Base-by-base conservation (phyloP, 1,284 basidiomycete species). In the Porphyrellus sp. region DNA sequence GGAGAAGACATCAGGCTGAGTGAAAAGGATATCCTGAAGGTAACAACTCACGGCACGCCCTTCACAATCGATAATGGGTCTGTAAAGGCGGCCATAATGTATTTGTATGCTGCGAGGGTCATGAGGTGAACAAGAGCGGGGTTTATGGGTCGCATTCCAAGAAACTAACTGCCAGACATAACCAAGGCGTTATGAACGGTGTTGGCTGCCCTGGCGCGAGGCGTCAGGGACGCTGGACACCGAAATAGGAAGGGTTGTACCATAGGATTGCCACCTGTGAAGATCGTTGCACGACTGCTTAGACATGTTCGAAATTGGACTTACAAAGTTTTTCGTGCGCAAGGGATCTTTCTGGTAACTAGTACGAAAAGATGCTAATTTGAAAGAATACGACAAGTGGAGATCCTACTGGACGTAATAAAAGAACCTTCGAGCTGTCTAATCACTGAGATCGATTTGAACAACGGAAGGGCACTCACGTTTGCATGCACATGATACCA, bases 401-500 rank as follows among this genome's bases (percentile, higher is more conserved):
- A 13, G 5, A 4, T 4, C 42, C 6, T 15, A 51, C 49, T 31
- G 34, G 23, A 38, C 20, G 25, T 38, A 51, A 25, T 51, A 51
- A 5, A 38, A 25, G 35, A 46, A 33, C n/a, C 43, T 44, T n/a
- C n/a, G 37, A 38, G 37, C 13, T 6, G 23, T 23, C 15, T 13
- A 18, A 13, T 20, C 20, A 38, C 18, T 13, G n/a, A 12, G 20
- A 38, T 38, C 4, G 1, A 13, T 9, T 38, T 35, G 34, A 35
- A 18, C n/a, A 18, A 18, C n/a, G 18, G 18, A 20, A 20, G 1
- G 34, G n/a, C 18, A 52, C 56, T 55, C 51, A 58, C 58, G 59
- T 49, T 42, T 60, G 59, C 57, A 54, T 55, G 30, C 59, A 59
- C 8, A 48, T 13, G 9, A 41, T n/a, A 16, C 59, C 57, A 2